Percentiles rank a stretch among this genome's conserved stretches.
Conservation (phyloP, 805 yeast species). For the Wickerhamiella azyma region DNA sequence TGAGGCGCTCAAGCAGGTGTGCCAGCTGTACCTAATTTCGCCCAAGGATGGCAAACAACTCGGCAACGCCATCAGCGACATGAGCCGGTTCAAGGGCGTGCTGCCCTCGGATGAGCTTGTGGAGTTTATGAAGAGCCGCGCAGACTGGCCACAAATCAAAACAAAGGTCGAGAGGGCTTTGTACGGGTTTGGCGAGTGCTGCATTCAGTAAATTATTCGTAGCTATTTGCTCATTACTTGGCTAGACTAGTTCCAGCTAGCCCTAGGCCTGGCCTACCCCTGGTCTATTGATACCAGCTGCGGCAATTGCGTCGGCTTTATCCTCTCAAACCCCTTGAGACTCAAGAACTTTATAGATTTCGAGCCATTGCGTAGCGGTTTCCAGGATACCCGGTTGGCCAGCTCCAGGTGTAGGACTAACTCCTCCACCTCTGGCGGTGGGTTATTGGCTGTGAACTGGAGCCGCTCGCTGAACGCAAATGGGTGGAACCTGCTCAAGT, state of each 20-base stretch:
- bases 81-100: constrained; percentile 75
- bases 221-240: no score
- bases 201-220: constrained; percentile 3
- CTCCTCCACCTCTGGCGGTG: constrained; percentile 2
- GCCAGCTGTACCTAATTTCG: constrained; percentile 65
- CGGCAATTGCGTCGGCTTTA: not conserved
- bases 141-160: constrained; percentile 71
- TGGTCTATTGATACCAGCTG: not conserved
- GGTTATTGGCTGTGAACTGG: constrained; percentile 6
- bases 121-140: constrained; percentile 74
- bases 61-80: constrained; percentile 70
- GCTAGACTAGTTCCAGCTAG: no score
- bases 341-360: not conserved
- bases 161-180: constrained; percentile 83
- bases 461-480: constrained; percentile 12
- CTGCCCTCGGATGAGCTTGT: constrained; percentile 89
- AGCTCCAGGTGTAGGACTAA: constrained; percentile 6
- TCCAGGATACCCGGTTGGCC: constrained; percentile 9
- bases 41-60: constrained; percentile 66
- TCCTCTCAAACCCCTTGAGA: constrained; percentile 8
- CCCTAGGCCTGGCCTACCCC: no score
- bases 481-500: not conserved
- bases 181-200: constrained; percentile 62
- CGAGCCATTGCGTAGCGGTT: constrained; percentile 9
- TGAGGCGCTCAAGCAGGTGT: constrained; percentile 69